A percentile compares a stretch with the other conserved stretches of the same genome.
These are phyloP conservation scores for Diaporthe helianthi DNA, from an alignment of 2,329 filamentous ascomycete genomes.

Conservation along the genomic window DNA sequence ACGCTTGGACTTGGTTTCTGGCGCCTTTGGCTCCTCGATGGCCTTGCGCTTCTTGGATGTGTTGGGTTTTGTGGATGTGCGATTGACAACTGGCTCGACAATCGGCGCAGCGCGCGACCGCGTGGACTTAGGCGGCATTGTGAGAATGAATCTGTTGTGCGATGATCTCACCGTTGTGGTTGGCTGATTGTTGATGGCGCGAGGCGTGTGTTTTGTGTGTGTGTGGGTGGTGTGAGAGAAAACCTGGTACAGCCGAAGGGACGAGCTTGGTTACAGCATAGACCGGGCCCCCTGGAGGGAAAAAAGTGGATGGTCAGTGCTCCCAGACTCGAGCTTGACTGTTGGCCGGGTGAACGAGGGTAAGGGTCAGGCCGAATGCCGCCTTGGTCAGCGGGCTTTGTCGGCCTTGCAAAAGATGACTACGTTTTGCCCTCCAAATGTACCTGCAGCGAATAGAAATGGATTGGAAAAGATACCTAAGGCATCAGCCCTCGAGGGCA, in stretches of 20 bases:
- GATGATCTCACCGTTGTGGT: conserved; percentile 19
- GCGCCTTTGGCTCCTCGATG: conserved; percentile 16
- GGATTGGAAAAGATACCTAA: no score
- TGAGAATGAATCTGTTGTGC: conserved; percentile 8
- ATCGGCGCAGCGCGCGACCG: conserved; percentile 29
- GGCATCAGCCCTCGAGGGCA: neutral
- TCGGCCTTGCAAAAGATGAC: neutral
- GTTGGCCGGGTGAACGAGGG: neutral
- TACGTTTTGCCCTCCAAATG: neutral
- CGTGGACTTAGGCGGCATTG: conserved; percentile 31
- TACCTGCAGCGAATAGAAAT: neutral
- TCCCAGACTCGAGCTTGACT: neutral
- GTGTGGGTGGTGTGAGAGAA: conserved; percentile 26
- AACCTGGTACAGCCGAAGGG: conserved; percentile 2
- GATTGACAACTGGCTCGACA: conserved; percentile 27
- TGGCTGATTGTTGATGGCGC: conserved; percentile 1
- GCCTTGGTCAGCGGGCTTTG: neutral
- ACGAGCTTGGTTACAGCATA: conserved; percentile 5
- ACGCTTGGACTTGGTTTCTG: conserved; percentile 21
- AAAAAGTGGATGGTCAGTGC: conserved; percentile 15
- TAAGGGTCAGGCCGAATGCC: neutral
- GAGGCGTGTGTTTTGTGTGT: neutral
- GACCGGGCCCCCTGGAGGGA: conserved; percentile 1
- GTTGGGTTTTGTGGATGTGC: conserved; percentile 20
- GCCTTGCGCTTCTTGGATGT: conserved; percentile 35